Evolutionary conservation across 768 basidiomycete species (phyloP).

Genomic region (Russula earlei): DNA sequence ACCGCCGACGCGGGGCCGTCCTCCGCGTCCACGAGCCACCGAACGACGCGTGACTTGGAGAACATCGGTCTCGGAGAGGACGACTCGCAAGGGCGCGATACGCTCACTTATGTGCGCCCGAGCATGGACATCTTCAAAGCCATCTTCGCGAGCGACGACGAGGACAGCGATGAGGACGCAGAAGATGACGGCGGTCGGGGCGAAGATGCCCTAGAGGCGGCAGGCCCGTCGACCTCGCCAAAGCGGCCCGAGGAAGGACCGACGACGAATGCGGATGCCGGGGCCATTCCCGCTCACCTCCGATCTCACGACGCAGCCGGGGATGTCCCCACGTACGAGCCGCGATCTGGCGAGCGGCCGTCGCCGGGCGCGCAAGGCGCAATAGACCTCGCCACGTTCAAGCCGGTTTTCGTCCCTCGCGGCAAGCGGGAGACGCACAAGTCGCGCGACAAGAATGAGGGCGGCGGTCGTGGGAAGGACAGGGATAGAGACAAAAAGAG

Average conservation of each 20-base stretch:
- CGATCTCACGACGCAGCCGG: slow-evolving; percentile 5
- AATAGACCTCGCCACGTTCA: slow-evolving; percentile 71
- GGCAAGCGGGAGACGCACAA: slow-evolving; percentile 31
- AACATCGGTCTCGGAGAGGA: slow-evolving; percentile 92
- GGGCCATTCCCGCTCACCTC: slow-evolving; percentile 8
- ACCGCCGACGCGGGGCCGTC: background rate
- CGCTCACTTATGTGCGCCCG: slow-evolving; percentile 80
- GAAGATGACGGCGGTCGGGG: slow-evolving; percentile 26
- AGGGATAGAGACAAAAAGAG: slow-evolving; percentile 32
- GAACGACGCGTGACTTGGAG: slow-evolving; percentile 42
- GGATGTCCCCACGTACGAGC: slow-evolving; percentile 9
- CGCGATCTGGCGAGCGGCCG: background rate
- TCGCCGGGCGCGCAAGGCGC: slow-evolving; percentile 18
- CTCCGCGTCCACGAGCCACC: slow-evolving; percentile 2
- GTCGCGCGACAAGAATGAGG: slow-evolving; percentile 24
- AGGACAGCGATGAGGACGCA: slow-evolving; percentile 70
- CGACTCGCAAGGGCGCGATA: slow-evolving; percentile 80
- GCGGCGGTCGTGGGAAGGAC: slow-evolving; percentile 29
- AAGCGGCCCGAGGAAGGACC: background rate
- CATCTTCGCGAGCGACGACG: slow-evolving; percentile 93
- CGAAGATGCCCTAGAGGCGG: slow-evolving; percentile 1
- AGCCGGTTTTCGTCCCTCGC: slow-evolving; percentile 79
- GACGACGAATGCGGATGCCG: background rate
- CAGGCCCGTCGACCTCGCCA: background rate
- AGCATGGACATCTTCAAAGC: slow-evolving; percentile 94